Conservation (phyloP, 2,329 filamentous ascomycete species). For the Fonsecaea monophora region DNA sequence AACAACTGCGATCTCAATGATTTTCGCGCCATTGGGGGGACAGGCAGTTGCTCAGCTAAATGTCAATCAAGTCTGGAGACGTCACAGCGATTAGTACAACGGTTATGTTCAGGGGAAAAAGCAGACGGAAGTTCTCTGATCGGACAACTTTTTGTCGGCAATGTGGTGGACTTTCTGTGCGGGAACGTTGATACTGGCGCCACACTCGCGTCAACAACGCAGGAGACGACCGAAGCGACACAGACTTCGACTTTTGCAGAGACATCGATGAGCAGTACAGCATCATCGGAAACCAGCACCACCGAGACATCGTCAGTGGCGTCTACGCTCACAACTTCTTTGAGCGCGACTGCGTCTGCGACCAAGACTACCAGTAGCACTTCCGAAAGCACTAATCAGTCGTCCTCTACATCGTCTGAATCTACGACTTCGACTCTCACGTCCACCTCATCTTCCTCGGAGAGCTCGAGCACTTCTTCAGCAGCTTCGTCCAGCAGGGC, state of each 20-base stretch:
- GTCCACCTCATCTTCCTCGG: conserved; percentile 43
- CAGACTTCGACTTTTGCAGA: conserved; percentile 48
- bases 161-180: conserved; percentile 49
- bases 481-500: conserved; percentile 74
- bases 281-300: conserved; percentile 55
- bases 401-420: conserved; percentile 47
- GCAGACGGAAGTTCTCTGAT: conserved; percentile 42
- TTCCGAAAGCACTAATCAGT: background rate
- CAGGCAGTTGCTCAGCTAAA: conserved; percentile 25
- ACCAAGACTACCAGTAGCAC: conserved; percentile 10
- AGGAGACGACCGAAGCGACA: conserved; percentile 49
- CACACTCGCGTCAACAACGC: conserved; percentile 45
- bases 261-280: conserved; percentile 50
- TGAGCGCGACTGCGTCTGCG: conserved; percentile 17
- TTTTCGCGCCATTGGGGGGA: conserved; percentile 32
- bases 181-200: conserved; percentile 49
- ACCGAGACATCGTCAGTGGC: conserved; percentile 51
- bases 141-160: conserved; percentile 38
- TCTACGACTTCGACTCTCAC: conserved; percentile 50
- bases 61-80: conserved; percentile 24
- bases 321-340: conserved; percentile 36
- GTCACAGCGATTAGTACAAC: conserved; percentile 28
- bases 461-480: conserved; percentile 79
- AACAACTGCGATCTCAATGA: conserved; percentile 31
- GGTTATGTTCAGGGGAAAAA: conserved; percentile 26